A percentile compares a stretch with the other conserved stretches of the same genome.
Conservation (phyloP, 805 yeast species). For the Wickerhamiella musiphila region DNA sequence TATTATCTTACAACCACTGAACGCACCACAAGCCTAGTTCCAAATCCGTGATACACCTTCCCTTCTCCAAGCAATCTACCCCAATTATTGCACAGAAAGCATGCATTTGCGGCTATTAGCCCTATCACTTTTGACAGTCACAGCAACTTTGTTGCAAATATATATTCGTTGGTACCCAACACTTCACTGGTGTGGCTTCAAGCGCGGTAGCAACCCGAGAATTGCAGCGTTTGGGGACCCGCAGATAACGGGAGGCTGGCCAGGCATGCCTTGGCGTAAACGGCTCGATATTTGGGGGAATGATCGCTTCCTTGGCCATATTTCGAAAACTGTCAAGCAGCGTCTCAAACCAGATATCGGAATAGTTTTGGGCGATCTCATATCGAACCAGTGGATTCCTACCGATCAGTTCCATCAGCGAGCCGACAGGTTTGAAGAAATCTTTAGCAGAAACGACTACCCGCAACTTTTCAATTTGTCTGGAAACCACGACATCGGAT, state of each 20-base stretch:
- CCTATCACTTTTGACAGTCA: background rate
- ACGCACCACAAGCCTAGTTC: no score
- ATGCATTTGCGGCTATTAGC: no score
- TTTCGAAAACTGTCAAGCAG: constrained; percentile 45
- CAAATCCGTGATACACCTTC: no score
- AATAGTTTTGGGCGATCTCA: constrained; percentile 81
- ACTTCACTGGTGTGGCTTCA: constrained; percentile 15
- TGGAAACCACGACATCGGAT: constrained; percentile 94
- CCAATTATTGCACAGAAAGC: no score
- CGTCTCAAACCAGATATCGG: constrained; percentile 62
- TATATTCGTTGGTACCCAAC: constrained; percentile 49
- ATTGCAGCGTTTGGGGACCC: constrained; percentile 89
- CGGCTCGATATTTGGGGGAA: constrained; percentile 76
- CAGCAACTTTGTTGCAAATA: constrained; percentile 28
- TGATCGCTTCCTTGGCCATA: constrained; percentile 76
- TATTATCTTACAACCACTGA: no score
- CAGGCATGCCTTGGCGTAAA: constrained; percentile 48
- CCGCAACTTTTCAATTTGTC: constrained; percentile 49
- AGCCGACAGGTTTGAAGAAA: constrained; percentile 37
- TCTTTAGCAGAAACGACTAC: constrained; percentile 15
- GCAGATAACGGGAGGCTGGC: constrained; percentile 83
- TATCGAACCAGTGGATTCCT: constrained; percentile 87
- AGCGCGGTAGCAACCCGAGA: constrained; percentile 29
- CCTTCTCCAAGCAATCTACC: no score
- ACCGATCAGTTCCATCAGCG: constrained; percentile 75